Conservation (phyloP, 2,329 filamentous ascomycete genomes). For the Chaetomium sp. region DNA sequence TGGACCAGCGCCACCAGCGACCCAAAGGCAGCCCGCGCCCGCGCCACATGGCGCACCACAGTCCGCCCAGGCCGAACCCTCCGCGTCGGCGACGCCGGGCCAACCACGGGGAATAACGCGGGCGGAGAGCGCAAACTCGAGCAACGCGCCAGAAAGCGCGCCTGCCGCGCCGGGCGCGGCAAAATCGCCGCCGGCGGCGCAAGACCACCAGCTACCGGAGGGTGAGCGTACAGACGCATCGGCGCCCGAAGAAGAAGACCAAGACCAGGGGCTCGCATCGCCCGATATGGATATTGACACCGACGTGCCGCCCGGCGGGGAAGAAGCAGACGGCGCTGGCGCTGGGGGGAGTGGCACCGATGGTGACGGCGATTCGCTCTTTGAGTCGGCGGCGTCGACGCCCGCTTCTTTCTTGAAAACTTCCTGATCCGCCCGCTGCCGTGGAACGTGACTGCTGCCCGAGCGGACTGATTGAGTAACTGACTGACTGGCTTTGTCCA, state of each 20-base stretch:
- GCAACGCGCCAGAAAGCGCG: not conserved
- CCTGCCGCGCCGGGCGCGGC: not conserved
- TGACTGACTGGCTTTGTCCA: not conserved
- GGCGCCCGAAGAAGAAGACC: too few relatives aligned
- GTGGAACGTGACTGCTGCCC: not conserved
- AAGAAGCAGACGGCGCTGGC: too few relatives aligned
- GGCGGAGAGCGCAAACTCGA: not conserved
- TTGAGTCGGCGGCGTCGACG: not conserved
- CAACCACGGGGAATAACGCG: not conserved
- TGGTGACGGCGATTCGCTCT: not conserved
- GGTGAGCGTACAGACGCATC: not conserved
- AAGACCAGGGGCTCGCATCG: not conserved
- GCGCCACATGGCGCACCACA: constrained; percentile 2
- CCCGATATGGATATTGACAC: not conserved
- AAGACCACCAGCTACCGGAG: not conserved
- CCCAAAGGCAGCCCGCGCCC: not conserved
- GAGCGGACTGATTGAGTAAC: not conserved
- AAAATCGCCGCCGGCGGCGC: not conserved
- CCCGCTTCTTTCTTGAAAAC: too few relatives aligned
- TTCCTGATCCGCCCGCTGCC: too few relatives aligned
- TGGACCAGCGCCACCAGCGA: too few relatives aligned
- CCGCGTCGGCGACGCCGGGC: not conserved
- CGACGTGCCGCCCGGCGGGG: too few relatives aligned
- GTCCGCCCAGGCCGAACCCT: not conserved
- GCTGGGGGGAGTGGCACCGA: not conserved